Evolutionary conservation across 2,329 filamentous ascomycete species (phyloP), one percentile per base, ranked within the genome.

Genomic region (Fusarium sp.): DNA sequence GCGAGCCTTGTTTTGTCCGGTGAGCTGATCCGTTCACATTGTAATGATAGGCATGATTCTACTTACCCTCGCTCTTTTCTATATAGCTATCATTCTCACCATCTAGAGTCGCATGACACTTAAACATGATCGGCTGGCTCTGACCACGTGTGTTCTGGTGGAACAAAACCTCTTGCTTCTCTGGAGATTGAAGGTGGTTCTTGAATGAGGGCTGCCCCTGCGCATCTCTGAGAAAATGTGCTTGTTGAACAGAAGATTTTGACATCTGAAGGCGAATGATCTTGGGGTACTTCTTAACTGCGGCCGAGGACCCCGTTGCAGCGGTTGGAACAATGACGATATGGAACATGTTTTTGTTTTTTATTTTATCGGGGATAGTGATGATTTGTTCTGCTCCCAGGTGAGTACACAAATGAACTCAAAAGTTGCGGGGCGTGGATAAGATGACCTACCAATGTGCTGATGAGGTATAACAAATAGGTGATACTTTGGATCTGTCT

Each of bases 291-390:
- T 26, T 40, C 19, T 36, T 47, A 5, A 21, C 36, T 19, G 34
- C 50, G 11, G 24, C 13, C 4, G 57, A 56, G 15, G 36, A 43
- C 4, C 50, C 49, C 7, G 52, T 52, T n/a, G 57, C 51, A 14
- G 50, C 57, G 10, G 57, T 60, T 19, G 52, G 52, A 10, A 56
- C 58, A 5, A 62, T 34, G 7, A 62, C n/a, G 14, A 62, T 46
- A 3, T 21, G 42, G 11, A 39, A 53, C 7, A 33, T 33, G 13
- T 34, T 15, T 6, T 33, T 39, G 14, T 28, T 28, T 9, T 42
- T 19, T 1, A 10, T 13, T 6, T 33, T 44, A 5, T 13, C 40
- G 11, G 33, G 19, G 33, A 53, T 24, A 21, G 26, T 15, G 22
- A 58, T 38, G 38, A 21, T 40, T 51, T 51, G 45, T 4, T 57